Conservation (phyloP, 345 rosid species). For the Pistacia vera region DNA sequence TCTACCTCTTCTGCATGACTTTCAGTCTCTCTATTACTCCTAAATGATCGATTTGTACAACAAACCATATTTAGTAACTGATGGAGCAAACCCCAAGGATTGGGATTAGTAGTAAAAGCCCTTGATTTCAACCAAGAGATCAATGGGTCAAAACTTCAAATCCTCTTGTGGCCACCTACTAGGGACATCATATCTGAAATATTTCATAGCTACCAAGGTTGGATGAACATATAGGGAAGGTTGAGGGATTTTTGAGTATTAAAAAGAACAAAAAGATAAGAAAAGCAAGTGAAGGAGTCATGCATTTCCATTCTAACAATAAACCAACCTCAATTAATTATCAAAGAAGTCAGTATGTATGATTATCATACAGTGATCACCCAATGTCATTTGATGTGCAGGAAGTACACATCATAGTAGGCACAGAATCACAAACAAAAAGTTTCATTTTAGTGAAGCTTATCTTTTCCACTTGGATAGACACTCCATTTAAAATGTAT, state of each 20-base stretch:
- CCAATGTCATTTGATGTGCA: conserved; percentile 4
- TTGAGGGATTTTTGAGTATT: too few relatives aligned
- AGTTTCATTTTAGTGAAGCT: background rate
- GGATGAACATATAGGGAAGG: too few relatives aligned
- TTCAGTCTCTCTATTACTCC: background rate
- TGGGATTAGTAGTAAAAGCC: too few relatives aligned
- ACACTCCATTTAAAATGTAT: background rate
- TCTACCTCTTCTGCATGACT: background rate
- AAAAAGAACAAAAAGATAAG: too few relatives aligned
- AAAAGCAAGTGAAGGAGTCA: background rate
- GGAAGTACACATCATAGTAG: background rate
- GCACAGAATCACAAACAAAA: background rate
- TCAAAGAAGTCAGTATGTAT: background rate
- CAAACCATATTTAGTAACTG: too few relatives aligned
- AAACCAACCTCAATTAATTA: background rate
- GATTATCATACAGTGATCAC: background rate
- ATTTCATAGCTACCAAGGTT: too few relatives aligned
- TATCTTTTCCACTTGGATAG: background rate
- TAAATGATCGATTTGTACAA: background rate
- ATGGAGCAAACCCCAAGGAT: too few relatives aligned
- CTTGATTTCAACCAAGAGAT: too few relatives aligned
- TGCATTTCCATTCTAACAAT: background rate
- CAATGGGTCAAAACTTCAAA: too few relatives aligned
- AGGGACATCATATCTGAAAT: too few relatives aligned
- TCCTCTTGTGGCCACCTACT: too few relatives aligned